Evolutionary conservation across 2,329 filamentous ascomycete genomes (phyloP), one percentile per base, ranked within the genome.

Genomic region (Colletotrichum endophyticum): DNA sequence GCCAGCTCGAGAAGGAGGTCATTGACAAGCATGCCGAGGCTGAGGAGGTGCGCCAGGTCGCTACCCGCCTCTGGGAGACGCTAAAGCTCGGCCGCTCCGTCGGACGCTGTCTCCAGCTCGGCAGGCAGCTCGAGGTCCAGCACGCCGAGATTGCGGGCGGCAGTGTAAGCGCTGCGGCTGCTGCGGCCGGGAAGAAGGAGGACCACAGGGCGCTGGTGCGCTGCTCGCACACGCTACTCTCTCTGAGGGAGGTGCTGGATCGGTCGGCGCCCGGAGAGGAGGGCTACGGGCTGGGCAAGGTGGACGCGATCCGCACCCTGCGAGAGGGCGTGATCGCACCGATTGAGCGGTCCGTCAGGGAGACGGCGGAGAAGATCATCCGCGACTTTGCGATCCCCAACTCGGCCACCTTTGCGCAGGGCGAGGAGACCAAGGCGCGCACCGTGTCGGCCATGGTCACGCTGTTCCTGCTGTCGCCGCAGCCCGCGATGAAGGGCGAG

Each of bases 111-210:
- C 88, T 99, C 57, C 94, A 94, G 81, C 88, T 99, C 4, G 96
- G 95, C 1, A 89, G 96, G 61, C 95, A 98, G 86, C 90, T 99
- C 13, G 95, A 99, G 83, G 91, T 94, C n/a, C 95, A 98, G 83
- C 91, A 98, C 81, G 88, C 91, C 0, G 96, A 98, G 84, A 87
- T 95, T 7, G 89, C 88, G 3, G 86, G 88, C 3, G 64, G 78
- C 0, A 49, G 84, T 80, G 30, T 84, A 70, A 78, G 79, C 77
- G 62, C 80, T 28, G 81, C 70, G 83, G 87, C 76, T 69, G 81
- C 79, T 34, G 79, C 79, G 76, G 77, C 84, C 3, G 83, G 82
- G 32, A 89, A 87, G 73, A 92, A 91, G 78, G 94, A 95, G 79
- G 95, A 97, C 79, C 93, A 96, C 80, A 89, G 92, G 59, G 94